Conservation (phyloP, 208 protist species). For the Trypanosoma brucei region DNA sequence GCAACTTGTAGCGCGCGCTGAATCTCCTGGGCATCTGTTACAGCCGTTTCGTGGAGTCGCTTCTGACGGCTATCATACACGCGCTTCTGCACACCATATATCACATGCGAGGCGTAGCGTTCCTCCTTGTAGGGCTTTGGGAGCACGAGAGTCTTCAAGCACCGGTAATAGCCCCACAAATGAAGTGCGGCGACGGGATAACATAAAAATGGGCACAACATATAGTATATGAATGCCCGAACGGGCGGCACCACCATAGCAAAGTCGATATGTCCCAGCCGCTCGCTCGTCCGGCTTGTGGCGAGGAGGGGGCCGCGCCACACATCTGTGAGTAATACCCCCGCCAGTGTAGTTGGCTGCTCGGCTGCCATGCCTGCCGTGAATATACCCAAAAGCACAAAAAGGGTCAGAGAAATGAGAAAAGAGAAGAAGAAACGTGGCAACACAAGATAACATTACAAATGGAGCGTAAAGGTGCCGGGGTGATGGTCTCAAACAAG, state of each 20-base stretch:
- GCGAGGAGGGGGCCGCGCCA: slow-evolving; percentile 77
- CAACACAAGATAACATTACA: too few species aligned
- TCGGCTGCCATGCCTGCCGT: background rate
- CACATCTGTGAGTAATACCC: slow-evolving; percentile 56
- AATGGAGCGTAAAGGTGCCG: too few species aligned
- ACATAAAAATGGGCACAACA: slow-evolving; percentile 68
- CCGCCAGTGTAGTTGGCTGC: slow-evolving; percentile 12
- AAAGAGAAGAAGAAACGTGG: background rate
- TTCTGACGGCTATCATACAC: slow-evolving; percentile 54
- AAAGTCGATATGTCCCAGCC: slow-evolving; percentile 85
- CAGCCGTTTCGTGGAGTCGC: slow-evolving; percentile 51
- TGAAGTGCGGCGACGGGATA: slow-evolving; percentile 68
- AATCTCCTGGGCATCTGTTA: slow-evolving; percentile 69
- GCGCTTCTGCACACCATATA: slow-evolving; percentile 83
- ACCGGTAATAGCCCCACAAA: slow-evolving; percentile 79
- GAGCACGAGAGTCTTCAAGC: slow-evolving; percentile 49
- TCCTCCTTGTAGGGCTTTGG: slow-evolving; percentile 70
- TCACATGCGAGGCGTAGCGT: slow-evolving; percentile 65
- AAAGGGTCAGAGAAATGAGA: background rate
- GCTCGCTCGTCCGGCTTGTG: slow-evolving; percentile 60
- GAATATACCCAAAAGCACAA: background rate
- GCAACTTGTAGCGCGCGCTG: slow-evolving; percentile 66
- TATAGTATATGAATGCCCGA: slow-evolving; percentile 73
- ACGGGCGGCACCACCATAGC: slow-evolving; percentile 73
- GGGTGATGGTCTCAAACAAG: too few species aligned